Evolutionary conservation across 2,329 filamentous ascomycete species (phyloP), one percentile per base, ranked within the genome.

Genomic region (Coniochaeta sp.): DNA sequence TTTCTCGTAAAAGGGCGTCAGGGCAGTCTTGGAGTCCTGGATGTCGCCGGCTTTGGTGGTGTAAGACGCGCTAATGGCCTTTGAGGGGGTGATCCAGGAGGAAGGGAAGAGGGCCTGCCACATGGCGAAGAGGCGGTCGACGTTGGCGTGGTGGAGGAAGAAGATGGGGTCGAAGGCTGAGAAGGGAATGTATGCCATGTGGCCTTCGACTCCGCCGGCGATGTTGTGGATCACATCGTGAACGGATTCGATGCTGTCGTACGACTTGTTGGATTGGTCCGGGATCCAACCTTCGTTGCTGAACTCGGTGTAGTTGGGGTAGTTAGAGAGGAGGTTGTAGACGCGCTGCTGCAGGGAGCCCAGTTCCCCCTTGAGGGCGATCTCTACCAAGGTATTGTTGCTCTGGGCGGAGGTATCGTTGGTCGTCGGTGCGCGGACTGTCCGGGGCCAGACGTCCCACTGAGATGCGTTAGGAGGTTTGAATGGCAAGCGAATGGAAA

Each of bases 111-210:
- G 66, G 1, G 77, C 73, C 69, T 94, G 87, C 87, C 87, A 94
- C 55, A 95, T 78, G 28, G 87, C 81, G 56, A 90, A 81, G 26
- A 88, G 67, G 3, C 89, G 81, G 61, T 95, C 89, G 7, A 90
- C 78, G 66, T 87, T 91, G 56, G 75, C 72, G 60, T 92, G 89
- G 60, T 92, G 87, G 8, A 92, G 69, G 68, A 86, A 88, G 67
- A 92, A 91, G 12, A 89, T 71, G 0, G 89, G 89, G 62, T 95
- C 89, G 63, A 89, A 95, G 0, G 86, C 80, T 1, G 88, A 87
- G 58, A 86, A 86, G 18, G 83, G 81, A 27, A 84, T 81, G 65
- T 81, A 86, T 38, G 78, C 81, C 80, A 87, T 86, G 59, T 89
- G 86, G 1, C 86, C 85, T 31, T 76, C 53, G 69, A 65, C 50